phyloP scores from a whole-genome alignment of 73 alveolate species.

The Effrenium voratum region DNA sequence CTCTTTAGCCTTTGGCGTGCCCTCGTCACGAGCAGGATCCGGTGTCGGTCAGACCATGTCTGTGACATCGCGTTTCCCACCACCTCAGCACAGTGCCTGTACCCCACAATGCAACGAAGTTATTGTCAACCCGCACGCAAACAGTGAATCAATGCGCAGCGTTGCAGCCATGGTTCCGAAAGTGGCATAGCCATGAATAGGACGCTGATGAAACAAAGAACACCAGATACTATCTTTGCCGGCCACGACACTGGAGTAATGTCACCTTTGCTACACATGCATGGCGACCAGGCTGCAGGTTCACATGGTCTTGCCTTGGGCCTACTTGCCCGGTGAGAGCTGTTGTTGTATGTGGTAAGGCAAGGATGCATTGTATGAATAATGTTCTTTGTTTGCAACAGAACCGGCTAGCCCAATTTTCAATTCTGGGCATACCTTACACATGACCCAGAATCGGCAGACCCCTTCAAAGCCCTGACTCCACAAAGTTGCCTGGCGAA shows the following conservation, averaged over 20 bases:
- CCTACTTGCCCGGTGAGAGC: too few species aligned
- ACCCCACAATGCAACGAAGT: background rate
- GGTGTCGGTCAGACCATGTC: conserved; percentile 84
- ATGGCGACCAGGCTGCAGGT: too few species aligned
- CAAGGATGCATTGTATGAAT: too few species aligned
- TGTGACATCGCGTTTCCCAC: conserved; percentile 87
- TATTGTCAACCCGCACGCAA: background rate
- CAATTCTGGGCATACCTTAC: too few species aligned
- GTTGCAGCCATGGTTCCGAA: background rate
- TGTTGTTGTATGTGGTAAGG: too few species aligned
- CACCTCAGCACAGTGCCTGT: conserved; percentile 9
- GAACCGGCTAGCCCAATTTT: too few species aligned
- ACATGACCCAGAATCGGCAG: too few species aligned
- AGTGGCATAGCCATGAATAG: conserved; percentile 90
- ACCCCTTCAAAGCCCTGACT: background rate
- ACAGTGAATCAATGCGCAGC: background rate
- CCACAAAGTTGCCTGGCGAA: background rate
- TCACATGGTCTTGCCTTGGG: too few species aligned
- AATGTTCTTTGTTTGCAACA: too few species aligned
- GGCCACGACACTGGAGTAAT: conserved; percentile 82
- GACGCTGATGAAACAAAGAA: conserved; percentile 82
- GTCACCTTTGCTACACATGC: conserved; percentile 7
- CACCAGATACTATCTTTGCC: conserved; percentile 44
- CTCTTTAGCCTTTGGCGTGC: conserved; percentile 74
- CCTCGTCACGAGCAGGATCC: conserved; percentile 73